phyloP scores from a whole-genome alignment of 305 asterid genomes.

The Andrographis paniculata region DNA sequence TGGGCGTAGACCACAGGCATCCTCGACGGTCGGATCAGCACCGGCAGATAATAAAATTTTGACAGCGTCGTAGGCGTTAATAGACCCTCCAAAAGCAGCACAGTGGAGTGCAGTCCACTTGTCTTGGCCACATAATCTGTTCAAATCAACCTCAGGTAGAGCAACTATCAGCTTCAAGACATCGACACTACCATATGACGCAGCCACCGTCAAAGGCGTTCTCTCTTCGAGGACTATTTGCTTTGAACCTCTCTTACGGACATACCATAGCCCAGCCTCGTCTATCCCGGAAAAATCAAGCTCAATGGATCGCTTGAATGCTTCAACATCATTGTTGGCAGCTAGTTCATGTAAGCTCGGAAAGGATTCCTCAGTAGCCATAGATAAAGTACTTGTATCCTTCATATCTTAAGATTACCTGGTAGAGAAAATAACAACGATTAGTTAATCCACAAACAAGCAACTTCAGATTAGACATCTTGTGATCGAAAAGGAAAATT shows the following conservation, averaged over 20 bases:
- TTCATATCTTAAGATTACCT: constrained; percentile 20
- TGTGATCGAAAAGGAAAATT: too few species aligned
- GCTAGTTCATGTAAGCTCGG: constrained; percentile 65
- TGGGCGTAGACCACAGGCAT: constrained; percentile 43
- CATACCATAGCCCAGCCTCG: constrained; percentile 65
- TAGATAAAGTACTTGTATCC: constrained; percentile 33
- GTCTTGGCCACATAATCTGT: constrained; percentile 49
- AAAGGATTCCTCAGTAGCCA: constrained; percentile 54
- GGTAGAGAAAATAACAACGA: too few species aligned
- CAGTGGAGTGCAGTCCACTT: constrained; percentile 78
- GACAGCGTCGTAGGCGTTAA: constrained; percentile 33
- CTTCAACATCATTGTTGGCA: constrained; percentile 55
- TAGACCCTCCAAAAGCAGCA: constrained; percentile 68
- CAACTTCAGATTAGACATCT: too few species aligned
- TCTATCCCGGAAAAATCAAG: constrained; percentile 44
- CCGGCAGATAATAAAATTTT: constrained; percentile 65
- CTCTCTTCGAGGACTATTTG: constrained; percentile 59
- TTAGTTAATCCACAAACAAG: too few species aligned
- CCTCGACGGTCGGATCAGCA: constrained; percentile 58
- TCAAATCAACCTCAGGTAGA: constrained; percentile 57
- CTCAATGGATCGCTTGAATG: constrained; percentile 44
- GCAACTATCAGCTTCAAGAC: constrained; percentile 55
- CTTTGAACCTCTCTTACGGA: constrained; percentile 52
- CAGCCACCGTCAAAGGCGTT: constrained; percentile 77
- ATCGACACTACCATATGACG: constrained; percentile 65